phyloP scores from a whole-genome alignment of 2,329 filamentous ascomycete genomes.

The Chaetomium sp. region DNA sequence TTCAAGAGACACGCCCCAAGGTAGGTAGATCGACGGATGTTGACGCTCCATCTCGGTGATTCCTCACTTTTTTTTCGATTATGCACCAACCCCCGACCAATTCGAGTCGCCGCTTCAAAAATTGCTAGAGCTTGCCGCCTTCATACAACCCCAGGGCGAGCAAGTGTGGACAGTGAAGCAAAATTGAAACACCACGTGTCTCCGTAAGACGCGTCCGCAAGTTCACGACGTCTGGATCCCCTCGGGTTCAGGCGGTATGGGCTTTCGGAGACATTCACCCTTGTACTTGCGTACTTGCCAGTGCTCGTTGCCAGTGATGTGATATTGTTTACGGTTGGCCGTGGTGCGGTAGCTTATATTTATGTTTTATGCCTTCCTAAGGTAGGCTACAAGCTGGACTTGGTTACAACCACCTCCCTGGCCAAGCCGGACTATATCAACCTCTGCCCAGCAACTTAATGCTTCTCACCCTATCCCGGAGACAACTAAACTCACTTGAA shows the following conservation, averaged over 20 bases:
- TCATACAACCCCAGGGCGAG: constrained; percentile 45
- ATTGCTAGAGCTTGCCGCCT: constrained; percentile 62
- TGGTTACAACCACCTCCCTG: constrained; percentile 13
- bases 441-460: not conserved
- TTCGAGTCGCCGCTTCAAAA: constrained; percentile 43
- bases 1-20: not conserved
- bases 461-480: not conserved
- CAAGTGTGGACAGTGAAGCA: constrained; percentile 67
- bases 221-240: constrained; percentile 17
- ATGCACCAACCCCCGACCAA: not conserved
- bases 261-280: constrained; percentile 26
- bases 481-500: constrained; percentile 47
- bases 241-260: constrained; percentile 17
- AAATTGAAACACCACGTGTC: constrained; percentile 39
- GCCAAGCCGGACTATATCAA: constrained; percentile 5
- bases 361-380: too few species aligned
- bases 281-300: not conserved
- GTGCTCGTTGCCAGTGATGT: not conserved
- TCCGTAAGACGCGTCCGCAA: constrained; percentile 24
- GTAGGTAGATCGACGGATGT: not conserved
- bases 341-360: too few species aligned
- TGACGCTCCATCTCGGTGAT: not conserved
- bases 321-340: too few species aligned
- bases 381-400: constrained; percentile 9
- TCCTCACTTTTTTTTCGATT: not conserved